phyloP scores from a whole-genome alignment of 192 early-diverging fungal species.

The Endogone sp. region DNA sequence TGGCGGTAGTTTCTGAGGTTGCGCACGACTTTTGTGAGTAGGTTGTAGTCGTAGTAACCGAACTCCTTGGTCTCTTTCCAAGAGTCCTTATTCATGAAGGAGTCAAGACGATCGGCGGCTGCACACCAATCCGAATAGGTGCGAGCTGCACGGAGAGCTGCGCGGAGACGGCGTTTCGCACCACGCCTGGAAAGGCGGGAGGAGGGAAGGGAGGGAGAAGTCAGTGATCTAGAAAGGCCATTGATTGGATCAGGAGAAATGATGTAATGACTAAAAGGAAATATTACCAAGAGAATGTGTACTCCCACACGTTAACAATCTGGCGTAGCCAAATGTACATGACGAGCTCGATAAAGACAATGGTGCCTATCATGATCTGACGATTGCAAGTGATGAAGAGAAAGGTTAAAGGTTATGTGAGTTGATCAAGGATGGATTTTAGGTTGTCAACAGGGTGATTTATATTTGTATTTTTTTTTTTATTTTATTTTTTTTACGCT shows the following conservation, averaged over 20 bases:
- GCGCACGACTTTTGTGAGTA: conserved; percentile 57
- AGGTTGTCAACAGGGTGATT: background rate
- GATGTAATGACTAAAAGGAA: background rate
- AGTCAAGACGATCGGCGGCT: conserved; percentile 56
- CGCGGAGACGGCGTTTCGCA: conserved; percentile 37
- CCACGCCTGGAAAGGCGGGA: conserved; percentile 44
- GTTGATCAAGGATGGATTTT: no score
- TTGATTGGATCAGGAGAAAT: background rate
- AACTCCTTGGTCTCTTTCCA: conserved; percentile 61
- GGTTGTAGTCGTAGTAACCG: conserved; percentile 59
- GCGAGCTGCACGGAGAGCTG: conserved; percentile 42
- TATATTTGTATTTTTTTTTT: background rate
- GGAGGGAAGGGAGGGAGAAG: background rate
- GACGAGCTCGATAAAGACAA: conserved; percentile 58
- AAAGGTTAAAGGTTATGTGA: background rate
- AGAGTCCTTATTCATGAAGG: conserved; percentile 59
- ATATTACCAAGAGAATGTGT: conserved; percentile 51
- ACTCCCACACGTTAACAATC: conserved; percentile 64
- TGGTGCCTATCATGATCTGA: conserved; percentile 47
- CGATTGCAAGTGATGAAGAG: background rate
- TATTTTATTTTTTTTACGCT: conserved; percentile 1
- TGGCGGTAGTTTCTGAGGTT: conserved; percentile 34
- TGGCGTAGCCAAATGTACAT: conserved; percentile 55
- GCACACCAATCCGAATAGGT: conserved; percentile 63
- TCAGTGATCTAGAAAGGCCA: background rate